Evolutionary conservation across 2,329 filamentous ascomycete species (phyloP).

Genomic region (Pseudopyrenochaeta lycopersici): DNA sequence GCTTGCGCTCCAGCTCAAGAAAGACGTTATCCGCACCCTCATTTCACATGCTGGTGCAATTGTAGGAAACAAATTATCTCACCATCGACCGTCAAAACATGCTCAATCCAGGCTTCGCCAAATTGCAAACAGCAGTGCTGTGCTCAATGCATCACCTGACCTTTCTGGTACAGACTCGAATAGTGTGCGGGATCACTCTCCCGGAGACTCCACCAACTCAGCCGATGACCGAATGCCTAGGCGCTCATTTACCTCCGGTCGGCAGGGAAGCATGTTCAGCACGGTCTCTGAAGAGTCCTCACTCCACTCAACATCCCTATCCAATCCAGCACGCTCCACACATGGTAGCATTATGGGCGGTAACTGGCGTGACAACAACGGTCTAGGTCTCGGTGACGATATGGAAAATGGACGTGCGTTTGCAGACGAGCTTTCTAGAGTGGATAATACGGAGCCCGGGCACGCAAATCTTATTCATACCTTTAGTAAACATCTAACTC

Average conservation of each 20-base stretch:
- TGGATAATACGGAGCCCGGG: constrained; percentile 47
- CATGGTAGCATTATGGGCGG: constrained; percentile 37
- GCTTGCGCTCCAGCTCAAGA: constrained; percentile 89
- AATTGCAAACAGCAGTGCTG: constrained; percentile 78
- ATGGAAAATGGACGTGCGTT: constrained; percentile 45
- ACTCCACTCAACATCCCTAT: constrained; percentile 14
- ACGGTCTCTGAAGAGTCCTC: constrained; percentile 42
- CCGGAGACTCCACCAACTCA: constrained; percentile 38
- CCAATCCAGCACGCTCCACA: constrained; percentile 25
- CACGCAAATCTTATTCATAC: constrained; percentile 45
- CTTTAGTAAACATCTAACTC: constrained; percentile 44
- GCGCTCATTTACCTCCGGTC: constrained; percentile 43
- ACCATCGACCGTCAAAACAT: constrained; percentile 81
- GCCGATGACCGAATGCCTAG: constrained; percentile 29
- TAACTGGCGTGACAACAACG: constrained; percentile 21
- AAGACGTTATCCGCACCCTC: constrained; percentile 89
- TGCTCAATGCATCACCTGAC: constrained; percentile 57
- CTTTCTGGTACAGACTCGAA: constrained; percentile 43
- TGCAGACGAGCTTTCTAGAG: constrained; percentile 45
- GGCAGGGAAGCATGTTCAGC: constrained; percentile 39
- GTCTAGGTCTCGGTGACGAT: constrained; percentile 21
- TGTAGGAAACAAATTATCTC: constrained; percentile 95
- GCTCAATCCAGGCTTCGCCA: constrained; percentile 83
- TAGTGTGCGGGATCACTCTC: constrained; percentile 42
- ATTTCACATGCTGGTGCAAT: constrained; percentile 97